Evolutionary conservation across 805 yeast species (phyloP).

Genomic region (Barnettozyma sucrosica): DNA sequence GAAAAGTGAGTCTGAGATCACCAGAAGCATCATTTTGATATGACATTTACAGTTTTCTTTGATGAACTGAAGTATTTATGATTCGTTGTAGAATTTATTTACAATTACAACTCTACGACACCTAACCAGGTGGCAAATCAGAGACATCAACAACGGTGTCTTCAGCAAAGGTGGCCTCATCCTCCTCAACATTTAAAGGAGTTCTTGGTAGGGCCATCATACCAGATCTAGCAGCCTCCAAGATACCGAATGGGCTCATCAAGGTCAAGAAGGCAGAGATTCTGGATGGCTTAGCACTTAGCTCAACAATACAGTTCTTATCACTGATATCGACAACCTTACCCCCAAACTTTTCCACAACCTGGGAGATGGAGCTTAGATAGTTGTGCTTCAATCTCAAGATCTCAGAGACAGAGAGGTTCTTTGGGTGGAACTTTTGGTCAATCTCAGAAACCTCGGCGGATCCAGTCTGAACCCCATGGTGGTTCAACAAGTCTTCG

Average conservation of each 20-base stretch:
- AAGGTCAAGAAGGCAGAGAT: constrained; percentile 80
- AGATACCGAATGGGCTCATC: constrained; percentile 91
- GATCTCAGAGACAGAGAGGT: constrained; percentile 85
- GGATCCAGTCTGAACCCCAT: constrained; percentile 29
- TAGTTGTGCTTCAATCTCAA: constrained; percentile 91
- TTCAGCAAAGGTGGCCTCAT: constrained; percentile 46
- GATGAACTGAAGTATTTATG: not conserved
- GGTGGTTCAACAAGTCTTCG: constrained; percentile 88
- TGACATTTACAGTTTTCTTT: not conserved
- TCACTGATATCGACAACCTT: constrained; percentile 87
- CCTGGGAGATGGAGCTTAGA: constrained; percentile 72
- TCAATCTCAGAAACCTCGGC: constrained; percentile 19
- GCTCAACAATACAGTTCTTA: constrained; percentile 89
- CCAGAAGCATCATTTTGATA: not conserved
- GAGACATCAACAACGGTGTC: constrained; percentile 75
- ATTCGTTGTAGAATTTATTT: not conserved
- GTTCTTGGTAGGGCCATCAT: constrained; percentile 99
- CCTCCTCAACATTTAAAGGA: constrained; percentile 35
- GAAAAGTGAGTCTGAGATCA: not conserved
- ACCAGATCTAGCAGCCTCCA: constrained; percentile 96
- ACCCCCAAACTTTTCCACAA: constrained; percentile 88
- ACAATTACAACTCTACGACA: not conserved
- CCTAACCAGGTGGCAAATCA: constrained; percentile 93
- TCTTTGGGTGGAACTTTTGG: constrained; percentile 73
- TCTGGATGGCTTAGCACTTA: constrained; percentile 90